These are phyloP conservation scores for Ambrosia artemisiifolia DNA, from an alignment of 129 eudicot genomes.

Conservation along the genomic window DNA sequence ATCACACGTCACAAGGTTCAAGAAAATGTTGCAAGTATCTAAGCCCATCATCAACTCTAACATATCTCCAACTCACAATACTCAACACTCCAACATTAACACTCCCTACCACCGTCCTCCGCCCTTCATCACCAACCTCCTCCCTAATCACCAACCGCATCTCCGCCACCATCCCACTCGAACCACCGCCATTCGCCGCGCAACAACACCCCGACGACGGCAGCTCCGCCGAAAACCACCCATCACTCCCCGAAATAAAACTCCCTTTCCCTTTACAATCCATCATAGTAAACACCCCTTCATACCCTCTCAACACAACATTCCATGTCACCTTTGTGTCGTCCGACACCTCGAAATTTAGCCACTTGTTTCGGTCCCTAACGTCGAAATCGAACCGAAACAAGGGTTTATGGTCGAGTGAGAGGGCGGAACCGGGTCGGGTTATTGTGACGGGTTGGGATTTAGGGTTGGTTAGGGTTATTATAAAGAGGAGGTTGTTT, in stretches of 20 bases:
- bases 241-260: slow-evolving; percentile 48
- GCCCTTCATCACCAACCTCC: slow-evolving; percentile 46
- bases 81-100: slow-evolving; percentile 67
- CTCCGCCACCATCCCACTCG: slow-evolving; percentile 75
- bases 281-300: slow-evolving; percentile 64
- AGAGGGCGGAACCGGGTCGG: slow-evolving; percentile 31
- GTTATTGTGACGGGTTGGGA: slow-evolving; percentile 23
- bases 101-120: slow-evolving; percentile 52
- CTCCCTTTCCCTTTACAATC: slow-evolving; percentile 60
- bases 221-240: slow-evolving; percentile 78
- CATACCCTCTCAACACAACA: slow-evolving; percentile 52
- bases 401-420: slow-evolving; percentile 23
- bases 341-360: slow-evolving; percentile 31
- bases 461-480: slow-evolving; percentile 33
- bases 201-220: slow-evolving; percentile 70
- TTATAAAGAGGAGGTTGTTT: slow-evolving; percentile 35
- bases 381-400: slow-evolving; percentile 59
- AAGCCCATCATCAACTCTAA: slow-evolving; percentile 59
- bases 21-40: slow-evolving; percentile 79
- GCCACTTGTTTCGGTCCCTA: neutral
- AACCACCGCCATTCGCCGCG: slow-evolving; percentile 23
- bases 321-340: slow-evolving; percentile 57
- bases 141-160: slow-evolving; percentile 49
- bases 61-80: slow-evolving; percentile 70
- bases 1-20: slow-evolving; percentile 27